Percentiles rank a stretch among this genome's conserved stretches.
These are phyloP conservation scores for Priceomyces haplophilus DNA, from an alignment of 805 yeast genomes.

Conservation along the genomic window DNA sequence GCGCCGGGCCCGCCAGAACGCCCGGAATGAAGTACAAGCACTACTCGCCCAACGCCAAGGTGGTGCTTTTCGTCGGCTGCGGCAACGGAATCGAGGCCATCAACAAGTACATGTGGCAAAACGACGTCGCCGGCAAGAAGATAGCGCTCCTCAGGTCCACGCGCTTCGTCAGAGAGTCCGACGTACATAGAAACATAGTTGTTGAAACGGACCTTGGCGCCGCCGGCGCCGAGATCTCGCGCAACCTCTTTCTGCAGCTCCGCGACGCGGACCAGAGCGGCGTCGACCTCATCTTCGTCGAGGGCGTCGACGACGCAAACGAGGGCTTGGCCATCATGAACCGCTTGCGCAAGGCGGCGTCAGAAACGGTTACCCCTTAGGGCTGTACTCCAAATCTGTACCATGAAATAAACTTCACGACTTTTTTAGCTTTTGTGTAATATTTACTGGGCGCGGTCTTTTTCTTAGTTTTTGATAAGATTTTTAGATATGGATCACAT, in stretches of 20 bases:
- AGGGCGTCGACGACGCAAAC: slow-evolving; percentile 68
- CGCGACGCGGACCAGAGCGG: slow-evolving; percentile 71
- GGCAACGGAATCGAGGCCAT: slow-evolving; percentile 41
- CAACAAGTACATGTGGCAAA: slow-evolving; percentile 18
- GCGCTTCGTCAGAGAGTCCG: slow-evolving; percentile 26
- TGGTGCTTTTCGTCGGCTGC: slow-evolving; percentile 58
- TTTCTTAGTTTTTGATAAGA: neutral
- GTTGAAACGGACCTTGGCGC: slow-evolving; percentile 42
- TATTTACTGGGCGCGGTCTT: neutral
- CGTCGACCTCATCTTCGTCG: slow-evolving; percentile 75
- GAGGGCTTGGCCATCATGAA: slow-evolving; percentile 97
- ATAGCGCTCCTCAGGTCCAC: slow-evolving; percentile 53
- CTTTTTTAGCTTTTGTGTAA: neutral
- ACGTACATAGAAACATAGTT: slow-evolving; percentile 12
- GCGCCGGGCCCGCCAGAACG: slow-evolving; percentile 70
- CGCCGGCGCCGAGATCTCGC: slow-evolving; percentile 61
- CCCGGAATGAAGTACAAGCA: slow-evolving; percentile 99
- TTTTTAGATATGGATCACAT: neutral
- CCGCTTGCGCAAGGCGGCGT: slow-evolving; percentile 80
- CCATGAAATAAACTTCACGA: no score
- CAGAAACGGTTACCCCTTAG: slow-evolving; percentile 35
- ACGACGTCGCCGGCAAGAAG: slow-evolving; percentile 21
- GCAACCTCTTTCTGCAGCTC: slow-evolving; percentile 66
- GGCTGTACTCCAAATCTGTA: neutral
- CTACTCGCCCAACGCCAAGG: slow-evolving; percentile 87